Evolutionary conservation across 208 protist genomes (phyloP), one percentile per base, ranked within the genome.

Genomic region (Crithidia bombi): DNA sequence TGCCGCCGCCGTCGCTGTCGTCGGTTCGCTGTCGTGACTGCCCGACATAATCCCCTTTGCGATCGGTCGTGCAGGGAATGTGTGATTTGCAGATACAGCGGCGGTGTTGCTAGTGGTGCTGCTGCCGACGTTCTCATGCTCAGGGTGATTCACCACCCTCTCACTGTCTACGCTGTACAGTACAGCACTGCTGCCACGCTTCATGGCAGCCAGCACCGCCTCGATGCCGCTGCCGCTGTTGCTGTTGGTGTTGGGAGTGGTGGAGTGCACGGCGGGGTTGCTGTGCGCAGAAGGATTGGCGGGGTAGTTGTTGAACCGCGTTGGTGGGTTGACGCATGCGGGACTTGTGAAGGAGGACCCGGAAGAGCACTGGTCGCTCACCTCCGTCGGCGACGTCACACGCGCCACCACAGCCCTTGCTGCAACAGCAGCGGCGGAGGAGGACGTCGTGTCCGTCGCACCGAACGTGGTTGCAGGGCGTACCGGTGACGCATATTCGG

Each of bases 291-390:
- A 17, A 26, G 68, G 19, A n/a, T 58, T 36, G 25, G 26, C 35
- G 21, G 59, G 15, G 49, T 39, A 26, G 55, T 6, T 44, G 38
- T n/a, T 54, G 50, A 65, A 58, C 23, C 56, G 63, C 19, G 56
- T 21, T 2, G 52, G 14, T 1, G 52, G 28, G 57, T 77, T 71
- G 33, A 71, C 33, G 30, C 63, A 76, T 19, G 39, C 39, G 1
- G 70, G 62, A 26, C 70, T 76, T 19, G 55, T 70, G 35, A 76
- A 76, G 7, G 70, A 76, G 4, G 62, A 69, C 36, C 36, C 17
- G 9, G 61, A 44, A 15, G 70, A 76, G 56, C 56, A 49, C 25
- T 44, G 39, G 23, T 35, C 38, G 32, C 35, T 61, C 10, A 9
- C 30, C 25, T 65, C 58, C 3, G 58, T 17, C 26, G 43, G 44